Percentiles rank a stretch among this genome's conserved stretches.
phyloP scores from a whole-genome alignment of 192 early-diverging fungal species.

The Piromyces finnis region DNA sequence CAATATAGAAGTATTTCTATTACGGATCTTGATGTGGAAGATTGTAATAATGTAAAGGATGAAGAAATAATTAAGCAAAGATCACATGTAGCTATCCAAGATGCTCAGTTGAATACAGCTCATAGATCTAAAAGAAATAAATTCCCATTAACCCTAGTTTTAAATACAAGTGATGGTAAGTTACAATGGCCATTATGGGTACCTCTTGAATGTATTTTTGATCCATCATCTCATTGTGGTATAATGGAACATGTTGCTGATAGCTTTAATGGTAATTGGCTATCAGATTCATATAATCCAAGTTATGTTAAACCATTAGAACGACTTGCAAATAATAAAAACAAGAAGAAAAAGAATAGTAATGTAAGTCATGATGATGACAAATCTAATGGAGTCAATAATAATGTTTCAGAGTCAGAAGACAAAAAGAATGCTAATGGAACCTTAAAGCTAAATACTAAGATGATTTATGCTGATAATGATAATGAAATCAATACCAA shows the following conservation, averaged over 20 bases:
- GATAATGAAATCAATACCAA: neutral
- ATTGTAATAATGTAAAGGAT: slow-evolving; percentile 20
- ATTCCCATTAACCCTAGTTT: neutral
- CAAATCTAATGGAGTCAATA: slow-evolving; percentile 45
- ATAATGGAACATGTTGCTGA: slow-evolving; percentile 42
- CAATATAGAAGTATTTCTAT: slow-evolving; percentile 38
- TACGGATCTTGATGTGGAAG: slow-evolving; percentile 3
- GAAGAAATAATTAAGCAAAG: slow-evolving; percentile 40
- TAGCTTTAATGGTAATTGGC: slow-evolving; percentile 24
- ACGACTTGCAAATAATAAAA: neutral
- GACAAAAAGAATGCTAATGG: slow-evolving; percentile 13
- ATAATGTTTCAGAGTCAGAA: slow-evolving; percentile 15
- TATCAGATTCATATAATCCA: slow-evolving; percentile 49
- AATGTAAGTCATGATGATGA: slow-evolving; percentile 13
- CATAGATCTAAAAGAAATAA: neutral
- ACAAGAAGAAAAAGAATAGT: slow-evolving; percentile 1
- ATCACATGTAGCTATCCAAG: slow-evolving; percentile 36
- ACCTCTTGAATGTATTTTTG: slow-evolving; percentile 44
- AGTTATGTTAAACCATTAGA: slow-evolving; percentile 28
- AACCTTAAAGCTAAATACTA: neutral
- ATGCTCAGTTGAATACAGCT: slow-evolving; percentile 31
- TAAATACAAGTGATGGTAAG: neutral
- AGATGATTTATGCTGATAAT: neutral
- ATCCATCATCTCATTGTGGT: slow-evolving; percentile 15
- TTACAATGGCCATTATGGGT: slow-evolving; percentile 45